Evolutionary conservation across 768 basidiomycete genomes (phyloP).

Genomic region (Phylloporus scabripes): DNA sequence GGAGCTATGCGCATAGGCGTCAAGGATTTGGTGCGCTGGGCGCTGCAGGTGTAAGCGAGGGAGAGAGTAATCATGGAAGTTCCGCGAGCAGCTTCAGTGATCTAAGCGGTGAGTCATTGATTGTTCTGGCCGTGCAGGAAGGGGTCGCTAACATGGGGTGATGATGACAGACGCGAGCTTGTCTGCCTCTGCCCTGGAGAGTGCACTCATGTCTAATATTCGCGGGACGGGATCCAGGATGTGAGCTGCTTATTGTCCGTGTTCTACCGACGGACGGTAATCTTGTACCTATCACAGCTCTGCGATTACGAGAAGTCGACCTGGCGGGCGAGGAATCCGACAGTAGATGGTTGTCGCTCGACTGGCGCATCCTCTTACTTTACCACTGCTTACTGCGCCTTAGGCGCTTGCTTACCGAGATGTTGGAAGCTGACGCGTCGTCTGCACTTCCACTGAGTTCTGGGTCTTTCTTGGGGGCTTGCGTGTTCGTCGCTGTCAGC

Average conservation of each 20-base stretch:
- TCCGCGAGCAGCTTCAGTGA: slow-evolving; percentile 83
- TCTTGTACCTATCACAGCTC: slow-evolving; percentile 24
- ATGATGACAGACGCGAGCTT: slow-evolving; percentile 59
- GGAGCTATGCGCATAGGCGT: slow-evolving; percentile 45
- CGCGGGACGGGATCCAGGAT: slow-evolving; percentile 60
- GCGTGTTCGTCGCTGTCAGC: slow-evolving; percentile 9
- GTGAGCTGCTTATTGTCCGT: slow-evolving; percentile 40
- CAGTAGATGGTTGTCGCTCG: slow-evolving; percentile 15
- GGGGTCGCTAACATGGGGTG: background rate
- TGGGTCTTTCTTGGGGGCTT: slow-evolving; percentile 18
- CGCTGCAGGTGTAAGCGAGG: slow-evolving; percentile 42
- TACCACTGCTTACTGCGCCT: slow-evolving; percentile 4
- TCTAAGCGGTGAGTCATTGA: slow-evolving; percentile 62
- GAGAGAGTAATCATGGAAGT: slow-evolving; percentile 61
- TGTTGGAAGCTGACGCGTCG: slow-evolving; percentile 14
- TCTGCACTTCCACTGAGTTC: slow-evolving; percentile 16
- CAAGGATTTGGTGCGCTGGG: slow-evolving; percentile 41
- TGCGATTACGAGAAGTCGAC: slow-evolving; percentile 31
- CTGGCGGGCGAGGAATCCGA: slow-evolving; percentile 23
- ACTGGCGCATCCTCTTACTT: background rate
- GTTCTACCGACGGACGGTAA: background rate
- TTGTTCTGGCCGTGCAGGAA: background rate
- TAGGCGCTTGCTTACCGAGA: slow-evolving; percentile 9
- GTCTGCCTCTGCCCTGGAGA: slow-evolving; percentile 75
- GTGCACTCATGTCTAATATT: slow-evolving; percentile 72